A percentile compares a stretch with the other conserved stretches of the same genome.
These are phyloP conservation scores for Daedaleopsis sinensis DNA, from an alignment of 768 basidiomycete genomes.

Conservation along the genomic window DNA sequence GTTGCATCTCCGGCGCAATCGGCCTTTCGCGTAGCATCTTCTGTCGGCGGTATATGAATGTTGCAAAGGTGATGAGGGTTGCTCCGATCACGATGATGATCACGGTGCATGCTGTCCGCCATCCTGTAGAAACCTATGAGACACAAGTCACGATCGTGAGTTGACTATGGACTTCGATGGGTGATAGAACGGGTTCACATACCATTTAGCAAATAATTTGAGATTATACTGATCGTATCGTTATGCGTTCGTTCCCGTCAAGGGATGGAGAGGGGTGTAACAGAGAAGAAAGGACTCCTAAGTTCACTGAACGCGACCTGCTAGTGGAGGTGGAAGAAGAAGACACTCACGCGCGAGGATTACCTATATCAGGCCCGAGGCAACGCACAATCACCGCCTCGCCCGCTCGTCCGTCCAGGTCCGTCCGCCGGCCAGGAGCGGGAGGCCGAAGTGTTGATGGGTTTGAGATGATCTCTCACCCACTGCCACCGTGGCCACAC, in stretches of 20 bases:
- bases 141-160: too few species aligned
- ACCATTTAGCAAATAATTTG: neutral
- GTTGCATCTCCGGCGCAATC: slow-evolving; percentile 12
- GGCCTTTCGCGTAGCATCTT: slow-evolving; percentile 2
- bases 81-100: slow-evolving; percentile 18
- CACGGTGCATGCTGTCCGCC: slow-evolving; percentile 16
- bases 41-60: slow-evolving; percentile 14
- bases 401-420: neutral
- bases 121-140: slow-evolving; percentile 15
- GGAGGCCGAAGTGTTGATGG: neutral
- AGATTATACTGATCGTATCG: neutral
- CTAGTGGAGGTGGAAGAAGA: neutral
- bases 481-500: too few species aligned
- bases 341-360: neutral
- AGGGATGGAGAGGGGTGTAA: neutral
- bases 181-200: neutral
- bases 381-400: slow-evolving; percentile 2
- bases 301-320: too few species aligned
- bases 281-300: neutral
- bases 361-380: neutral
- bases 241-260: neutral
- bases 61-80: slow-evolving; percentile 12
- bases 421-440: neutral
- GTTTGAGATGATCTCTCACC: too few species aligned
- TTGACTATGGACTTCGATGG: too few species aligned